Evolutionary conservation across 768 basidiomycete species (phyloP).

Genomic region (Rhodotorula sphaerocarpa): DNA sequence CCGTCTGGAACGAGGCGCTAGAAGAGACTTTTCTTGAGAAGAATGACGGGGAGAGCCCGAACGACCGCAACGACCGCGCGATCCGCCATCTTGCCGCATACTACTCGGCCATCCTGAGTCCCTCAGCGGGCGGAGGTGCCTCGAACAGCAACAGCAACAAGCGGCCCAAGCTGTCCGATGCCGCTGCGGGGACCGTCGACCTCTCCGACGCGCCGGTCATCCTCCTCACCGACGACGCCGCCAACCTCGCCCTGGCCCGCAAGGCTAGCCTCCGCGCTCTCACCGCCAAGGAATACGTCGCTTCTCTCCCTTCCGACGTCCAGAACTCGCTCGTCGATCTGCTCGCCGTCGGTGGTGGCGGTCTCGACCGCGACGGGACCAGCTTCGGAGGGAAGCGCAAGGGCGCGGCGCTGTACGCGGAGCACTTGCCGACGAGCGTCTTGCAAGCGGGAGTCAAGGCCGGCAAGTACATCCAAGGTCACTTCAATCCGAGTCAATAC

Average conservation of each 20-base stretch:
- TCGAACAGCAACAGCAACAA: slow-evolving; percentile 5
- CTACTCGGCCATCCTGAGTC: slow-evolving; percentile 66
- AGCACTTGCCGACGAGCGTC: slow-evolving; percentile 71
- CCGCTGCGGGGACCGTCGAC: slow-evolving; percentile 44
- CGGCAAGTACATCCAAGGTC: slow-evolving; percentile 77
- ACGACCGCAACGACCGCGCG: slow-evolving; percentile 91
- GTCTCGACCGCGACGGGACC: slow-evolving; percentile 44
- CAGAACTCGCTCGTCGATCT: slow-evolving; percentile 68
- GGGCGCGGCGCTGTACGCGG: slow-evolving; percentile 8
- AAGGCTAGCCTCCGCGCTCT: slow-evolving; percentile 55
- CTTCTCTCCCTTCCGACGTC: slow-evolving; percentile 53
- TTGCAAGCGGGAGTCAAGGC: slow-evolving; percentile 75
- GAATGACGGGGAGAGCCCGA: slow-evolving; percentile 66
- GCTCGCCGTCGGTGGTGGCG: slow-evolving; percentile 60
- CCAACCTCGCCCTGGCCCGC: slow-evolving; percentile 68
- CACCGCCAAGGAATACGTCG: slow-evolving; percentile 77
- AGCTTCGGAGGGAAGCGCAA: slow-evolving; percentile 59
- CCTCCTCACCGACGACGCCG: slow-evolving; percentile 80
- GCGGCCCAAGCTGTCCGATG: slow-evolving; percentile 27
- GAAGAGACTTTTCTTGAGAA: slow-evolving; percentile 59
- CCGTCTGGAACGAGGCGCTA: slow-evolving; percentile 35
- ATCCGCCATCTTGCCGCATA: slow-evolving; percentile 80
- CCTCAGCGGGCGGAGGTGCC: not conserved
- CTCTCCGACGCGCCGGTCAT: slow-evolving; percentile 52
- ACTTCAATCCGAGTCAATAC: slow-evolving; percentile 89